These are phyloP conservation scores for Cynara cardunculus DNA, from an alignment of 129 eudicot genomes.

Conservation along the genomic window DNA sequence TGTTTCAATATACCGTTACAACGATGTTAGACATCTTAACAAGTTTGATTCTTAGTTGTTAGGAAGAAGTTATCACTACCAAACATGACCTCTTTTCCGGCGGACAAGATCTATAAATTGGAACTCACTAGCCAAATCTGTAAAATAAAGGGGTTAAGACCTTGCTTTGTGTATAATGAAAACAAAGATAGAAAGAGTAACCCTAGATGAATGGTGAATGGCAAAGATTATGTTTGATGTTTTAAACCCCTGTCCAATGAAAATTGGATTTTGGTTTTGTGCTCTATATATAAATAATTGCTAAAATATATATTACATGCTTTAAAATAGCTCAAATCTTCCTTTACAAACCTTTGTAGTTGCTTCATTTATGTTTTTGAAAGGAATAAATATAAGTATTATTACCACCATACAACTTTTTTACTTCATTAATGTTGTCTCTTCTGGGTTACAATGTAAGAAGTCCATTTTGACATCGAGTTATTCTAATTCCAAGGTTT, in stretches of 20 bases:
- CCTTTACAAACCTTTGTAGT: background rate
- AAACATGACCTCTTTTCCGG: too few relatives aligned
- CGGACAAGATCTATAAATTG: too few relatives aligned
- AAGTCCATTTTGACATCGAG: background rate
- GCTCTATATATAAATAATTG: too few relatives aligned
- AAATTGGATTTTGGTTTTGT: background rate
- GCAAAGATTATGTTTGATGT: background rate
- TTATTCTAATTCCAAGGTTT: background rate
- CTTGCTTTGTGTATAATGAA: background rate
- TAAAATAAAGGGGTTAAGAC: background rate
- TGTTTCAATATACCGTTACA: too few relatives aligned
- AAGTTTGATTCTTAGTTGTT: too few relatives aligned
- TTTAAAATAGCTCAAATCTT: background rate
- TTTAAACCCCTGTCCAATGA: background rate
- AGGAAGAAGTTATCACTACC: too few relatives aligned
- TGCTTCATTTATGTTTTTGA: too few relatives aligned
- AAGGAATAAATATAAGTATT: too few relatives aligned
- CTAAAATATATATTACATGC: too few relatives aligned
- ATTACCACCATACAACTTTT: too few relatives aligned
- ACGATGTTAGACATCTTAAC: too few relatives aligned
- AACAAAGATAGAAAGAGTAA: background rate
- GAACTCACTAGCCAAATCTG: background rate
- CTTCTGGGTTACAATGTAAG: background rate
- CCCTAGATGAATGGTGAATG: background rate
- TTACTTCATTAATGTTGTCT: too few relatives aligned